Conservation (phyloP, 2,329 filamentous ascomycete genomes). For the Fusarium sp. region DNA sequence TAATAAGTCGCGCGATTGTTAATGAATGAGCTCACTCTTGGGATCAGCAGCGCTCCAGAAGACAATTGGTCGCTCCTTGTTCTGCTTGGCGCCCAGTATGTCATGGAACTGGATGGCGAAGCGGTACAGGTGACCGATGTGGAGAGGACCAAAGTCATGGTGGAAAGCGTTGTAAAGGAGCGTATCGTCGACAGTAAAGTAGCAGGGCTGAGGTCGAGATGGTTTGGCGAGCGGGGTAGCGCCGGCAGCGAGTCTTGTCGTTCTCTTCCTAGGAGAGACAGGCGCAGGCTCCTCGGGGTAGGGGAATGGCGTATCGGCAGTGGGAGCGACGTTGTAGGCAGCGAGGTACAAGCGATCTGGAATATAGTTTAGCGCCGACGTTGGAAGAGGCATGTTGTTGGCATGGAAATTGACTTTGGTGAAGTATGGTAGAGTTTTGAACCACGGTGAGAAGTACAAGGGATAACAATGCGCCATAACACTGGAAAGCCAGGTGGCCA, state of each 20-base stretch:
- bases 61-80: slow-evolving; percentile 88
- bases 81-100: slow-evolving; percentile 89
- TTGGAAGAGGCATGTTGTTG: slow-evolving; percentile 27
- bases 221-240: slow-evolving; percentile 46
- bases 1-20: background rate
- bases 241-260: slow-evolving; percentile 69
- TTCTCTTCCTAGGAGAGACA: slow-evolving; percentile 52
- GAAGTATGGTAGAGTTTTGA: slow-evolving; percentile 23
- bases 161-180: slow-evolving; percentile 98
- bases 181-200: slow-evolving; percentile 93
- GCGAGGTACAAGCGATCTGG: slow-evolving; percentile 94
- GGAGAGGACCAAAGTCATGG: slow-evolving; percentile 96
- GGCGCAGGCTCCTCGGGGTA: slow-evolving; percentile 76
- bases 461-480: slow-evolving; percentile 51
- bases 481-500: slow-evolving; percentile 19
- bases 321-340: slow-evolving; percentile 82
- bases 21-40: slow-evolving; percentile 72
- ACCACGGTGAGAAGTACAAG: slow-evolving; percentile 17
- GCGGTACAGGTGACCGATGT: slow-evolving; percentile 96
- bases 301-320: slow-evolving; percentile 85
- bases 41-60: slow-evolving; percentile 96
- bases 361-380: slow-evolving; percentile 45
- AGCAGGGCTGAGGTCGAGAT: slow-evolving; percentile 73
- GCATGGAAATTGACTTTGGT: slow-evolving; percentile 13
- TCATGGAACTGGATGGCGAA: slow-evolving; percentile 97